phyloP scores from a whole-genome alignment of 805 yeast genomes.

The Yamadazyma takamatsuzukensis region DNA sequence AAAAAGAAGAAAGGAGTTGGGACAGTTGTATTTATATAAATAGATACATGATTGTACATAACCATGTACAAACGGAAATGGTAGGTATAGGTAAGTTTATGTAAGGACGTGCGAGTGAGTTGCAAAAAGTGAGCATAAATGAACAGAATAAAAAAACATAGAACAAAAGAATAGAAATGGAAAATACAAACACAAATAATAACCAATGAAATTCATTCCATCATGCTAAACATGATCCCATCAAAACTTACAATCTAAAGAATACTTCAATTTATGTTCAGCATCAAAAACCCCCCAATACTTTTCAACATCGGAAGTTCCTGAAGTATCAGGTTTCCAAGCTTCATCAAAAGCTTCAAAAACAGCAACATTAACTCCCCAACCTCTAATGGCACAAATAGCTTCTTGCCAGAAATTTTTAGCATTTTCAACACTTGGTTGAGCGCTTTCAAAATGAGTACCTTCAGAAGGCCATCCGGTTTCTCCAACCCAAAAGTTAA shows the following conservation, averaged over 20 bases:
- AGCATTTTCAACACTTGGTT: conserved; percentile 74
- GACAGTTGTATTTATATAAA: too few relatives aligned
- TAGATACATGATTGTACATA: too few relatives aligned
- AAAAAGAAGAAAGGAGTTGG: not conserved
- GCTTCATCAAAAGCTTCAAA: conserved; percentile 96
- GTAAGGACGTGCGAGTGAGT: too few relatives aligned
- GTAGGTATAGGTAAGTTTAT: too few relatives aligned
- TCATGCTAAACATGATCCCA: too few relatives aligned
- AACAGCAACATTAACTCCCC: conserved; percentile 91
- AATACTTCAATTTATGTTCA: conserved; percentile 37
- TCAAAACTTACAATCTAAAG: conserved; percentile 32
- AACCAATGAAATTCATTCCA: too few relatives aligned
- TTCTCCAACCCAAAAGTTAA: conserved; percentile 94
- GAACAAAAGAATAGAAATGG: not conserved
- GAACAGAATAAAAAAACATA: too few relatives aligned
- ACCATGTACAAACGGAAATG: too few relatives aligned
- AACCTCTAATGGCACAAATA: conserved; percentile 88
- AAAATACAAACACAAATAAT: not conserved
- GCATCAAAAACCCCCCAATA: conserved; percentile 90
- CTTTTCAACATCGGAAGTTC: conserved; percentile 81
- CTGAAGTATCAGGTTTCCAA: conserved; percentile 93
- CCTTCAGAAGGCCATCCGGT: conserved; percentile 97
- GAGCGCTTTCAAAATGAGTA: conserved; percentile 60
- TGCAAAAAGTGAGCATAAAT: too few relatives aligned
- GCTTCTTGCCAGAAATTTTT: conserved; percentile 80